Base-by-base conservation (phyloP, 331 rosid species). In the Arachis monticola region DNA sequence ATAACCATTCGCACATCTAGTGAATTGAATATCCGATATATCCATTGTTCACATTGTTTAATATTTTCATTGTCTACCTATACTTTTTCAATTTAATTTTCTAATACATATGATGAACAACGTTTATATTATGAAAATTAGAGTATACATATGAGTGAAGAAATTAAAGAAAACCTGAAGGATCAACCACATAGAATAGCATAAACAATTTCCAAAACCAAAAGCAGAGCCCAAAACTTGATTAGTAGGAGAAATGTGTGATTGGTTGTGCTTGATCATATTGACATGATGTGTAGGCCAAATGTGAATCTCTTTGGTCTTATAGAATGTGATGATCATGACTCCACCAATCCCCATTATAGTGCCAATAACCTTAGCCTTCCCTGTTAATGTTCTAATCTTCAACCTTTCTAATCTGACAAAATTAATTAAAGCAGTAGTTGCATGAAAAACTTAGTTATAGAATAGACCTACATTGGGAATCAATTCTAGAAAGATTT, bases 241-340 rank as follows among this genome's bases (percentile, higher is more conserved):
- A 72, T 42, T 31, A 2, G 46, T 1, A 38, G 79, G 1, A 32
- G 10, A 66, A 12, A 59, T 27, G 0, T 44, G 40, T 60, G 75
- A 51, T 2, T 14, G 65, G 3, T 3, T 2, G 4, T 74, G 65
- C n/a, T 9, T 22, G 14, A 41, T 13, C 5, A 42, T 10, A 3
- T 68, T 80, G 5, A 68, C 3, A 46, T 74, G 60, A 2, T 74
- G 60, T 2, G 72, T 80, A 44, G 83, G 68, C 83, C 79, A 73
- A 7, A 73, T 13, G 7, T 60, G 83, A 41, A 81, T 53, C 65
- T 81, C 81, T 41, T 1, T 58, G 52, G 64, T 50, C 66, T 76
- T 76, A 65, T 38, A 70, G 70, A 75, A 75, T 8, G 84, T 75
- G n/a, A 81, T 51, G 8, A 75, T 47, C 84, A 81, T 81, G 46